These are phyloP conservation scores for Hypoxylon sp. DNA, from an alignment of 2,329 filamentous ascomycete species.

Conservation along the genomic window DNA sequence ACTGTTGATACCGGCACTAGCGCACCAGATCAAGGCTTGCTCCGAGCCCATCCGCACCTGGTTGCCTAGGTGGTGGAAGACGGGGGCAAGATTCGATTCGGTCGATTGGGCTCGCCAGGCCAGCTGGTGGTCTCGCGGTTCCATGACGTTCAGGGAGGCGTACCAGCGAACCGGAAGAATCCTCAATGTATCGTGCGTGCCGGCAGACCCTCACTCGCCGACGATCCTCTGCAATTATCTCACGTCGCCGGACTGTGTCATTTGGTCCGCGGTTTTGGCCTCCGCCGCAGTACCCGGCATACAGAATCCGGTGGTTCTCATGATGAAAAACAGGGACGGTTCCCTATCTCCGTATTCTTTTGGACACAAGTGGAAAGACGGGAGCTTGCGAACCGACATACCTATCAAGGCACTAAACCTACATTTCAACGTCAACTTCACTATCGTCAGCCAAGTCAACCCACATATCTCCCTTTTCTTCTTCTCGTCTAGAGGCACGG, in stretches of 20 bases:
- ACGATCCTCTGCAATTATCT: constrained; percentile 95
- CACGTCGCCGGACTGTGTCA: constrained; percentile 94
- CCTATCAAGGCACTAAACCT: constrained; percentile 93
- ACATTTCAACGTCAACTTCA: constrained; percentile 99
- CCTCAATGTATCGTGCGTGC: constrained; percentile 94
- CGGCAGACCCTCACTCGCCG: constrained; percentile 92
- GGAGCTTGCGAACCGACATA: constrained; percentile 92
- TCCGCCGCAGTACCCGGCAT: constrained; percentile 97
- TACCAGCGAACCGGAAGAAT: constrained; percentile 94
- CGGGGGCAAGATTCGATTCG: constrained; percentile 93
- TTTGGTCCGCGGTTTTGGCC: constrained; percentile 96
- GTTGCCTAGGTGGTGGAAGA: constrained; percentile 88
- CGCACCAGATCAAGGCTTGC: constrained; percentile 85
- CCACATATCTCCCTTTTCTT: constrained; percentile 99
- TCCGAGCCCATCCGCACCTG: constrained; percentile 81
- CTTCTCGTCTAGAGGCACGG: constrained; percentile 92
- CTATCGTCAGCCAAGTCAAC: constrained; percentile 89
- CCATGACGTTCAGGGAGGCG: constrained; percentile 93
- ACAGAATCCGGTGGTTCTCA: constrained; percentile 91
- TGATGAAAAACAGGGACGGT: constrained; percentile 85
- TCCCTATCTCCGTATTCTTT: constrained; percentile 90
- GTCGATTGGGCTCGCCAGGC: constrained; percentile 88
- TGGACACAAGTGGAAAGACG: constrained; percentile 99
- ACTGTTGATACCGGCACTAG: constrained; percentile 87
- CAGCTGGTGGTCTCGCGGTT: constrained; percentile 91